Percentiles rank a stretch among this genome's conserved stretches.
Conservation (phyloP, 345 rosid genomes). For the Citrus trifoliata region DNA sequence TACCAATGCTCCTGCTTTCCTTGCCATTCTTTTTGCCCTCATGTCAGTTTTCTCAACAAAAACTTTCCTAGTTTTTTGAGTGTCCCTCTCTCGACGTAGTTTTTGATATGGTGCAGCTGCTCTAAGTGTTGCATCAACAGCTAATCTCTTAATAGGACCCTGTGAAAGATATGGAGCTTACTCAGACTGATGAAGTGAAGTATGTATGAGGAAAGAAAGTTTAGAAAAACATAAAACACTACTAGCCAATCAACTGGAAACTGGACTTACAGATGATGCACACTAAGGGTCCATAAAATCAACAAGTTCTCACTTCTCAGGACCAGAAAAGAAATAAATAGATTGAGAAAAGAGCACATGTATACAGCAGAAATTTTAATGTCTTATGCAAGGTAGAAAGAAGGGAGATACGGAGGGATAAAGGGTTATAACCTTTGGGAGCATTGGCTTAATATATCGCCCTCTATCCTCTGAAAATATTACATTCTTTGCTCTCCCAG, state of each 20-base stretch:
- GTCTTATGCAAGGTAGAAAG: neutral
- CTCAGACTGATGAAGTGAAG: slow-evolving; percentile 11
- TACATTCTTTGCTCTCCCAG: slow-evolving; percentile 97
- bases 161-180: slow-evolving; percentile 23
- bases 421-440: slow-evolving; percentile 72
- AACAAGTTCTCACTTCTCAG: neutral
- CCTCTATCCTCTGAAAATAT: slow-evolving; percentile 98
- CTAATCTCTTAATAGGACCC: slow-evolving; percentile 96
- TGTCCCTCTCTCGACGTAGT: slow-evolving; percentile 78
- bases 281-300: neutral
- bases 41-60: slow-evolving; percentile 94
- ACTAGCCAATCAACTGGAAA: neutral
- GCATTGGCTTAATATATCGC: slow-evolving; percentile 95
- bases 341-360: neutral
- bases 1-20: slow-evolving; percentile 99
- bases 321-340: neutral
- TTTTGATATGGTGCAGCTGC: slow-evolving; percentile 99
- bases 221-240: neutral
- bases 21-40: slow-evolving; percentile 98
- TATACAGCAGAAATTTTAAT: neutral
- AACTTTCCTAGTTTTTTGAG: slow-evolving; percentile 68
- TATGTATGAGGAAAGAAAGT: neutral
- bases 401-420: slow-evolving; percentile 3
- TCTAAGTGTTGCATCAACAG: slow-evolving; percentile 97
- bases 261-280: neutral